These are phyloP conservation scores for Neohortaea acidophila DNA, from an alignment of 495 filamentous ascomycete genomes.

Conservation along the genomic window DNA sequence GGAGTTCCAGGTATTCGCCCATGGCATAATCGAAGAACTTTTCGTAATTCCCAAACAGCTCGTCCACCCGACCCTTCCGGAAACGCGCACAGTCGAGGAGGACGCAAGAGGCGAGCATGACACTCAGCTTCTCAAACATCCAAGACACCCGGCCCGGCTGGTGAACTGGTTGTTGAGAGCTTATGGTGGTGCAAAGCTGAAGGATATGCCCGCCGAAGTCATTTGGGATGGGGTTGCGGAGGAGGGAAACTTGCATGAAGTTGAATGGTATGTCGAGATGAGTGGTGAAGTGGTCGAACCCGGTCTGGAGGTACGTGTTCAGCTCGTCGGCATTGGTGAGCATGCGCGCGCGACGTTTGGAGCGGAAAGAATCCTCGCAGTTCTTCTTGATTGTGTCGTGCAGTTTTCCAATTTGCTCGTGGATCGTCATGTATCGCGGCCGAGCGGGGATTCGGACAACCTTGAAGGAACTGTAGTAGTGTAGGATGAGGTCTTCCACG, in stretches of 20 bases:
- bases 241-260: constrained; percentile 36
- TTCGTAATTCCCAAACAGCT: constrained; percentile 25
- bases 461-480: constrained; percentile 39
- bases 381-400: constrained; percentile 27
- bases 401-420: constrained; percentile 37
- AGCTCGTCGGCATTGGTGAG: constrained; percentile 37
- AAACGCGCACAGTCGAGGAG: constrained; percentile 36
- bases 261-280: constrained; percentile 39
- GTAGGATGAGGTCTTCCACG: constrained; percentile 35
- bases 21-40: constrained; percentile 32
- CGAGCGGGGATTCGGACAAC: constrained; percentile 35
- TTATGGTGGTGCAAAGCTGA: constrained; percentile 34
- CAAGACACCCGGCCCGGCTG: constrained; percentile 18
- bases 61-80: constrained; percentile 13
- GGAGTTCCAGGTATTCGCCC: constrained; percentile 33
- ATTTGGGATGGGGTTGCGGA: constrained; percentile 31
- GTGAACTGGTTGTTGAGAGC: constrained; percentile 22
- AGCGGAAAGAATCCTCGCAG: constrained; percentile 26
- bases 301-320: constrained; percentile 34
- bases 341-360: constrained; percentile 33
- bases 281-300: constrained; percentile 42
- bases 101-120: constrained; percentile 40
- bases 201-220: constrained; percentile 42
- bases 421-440: constrained; percentile 31
- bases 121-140: constrained; percentile 35